Conservation (phyloP, 371 early-diverging fungal genomes). For the Mucor piriformis region DNA sequence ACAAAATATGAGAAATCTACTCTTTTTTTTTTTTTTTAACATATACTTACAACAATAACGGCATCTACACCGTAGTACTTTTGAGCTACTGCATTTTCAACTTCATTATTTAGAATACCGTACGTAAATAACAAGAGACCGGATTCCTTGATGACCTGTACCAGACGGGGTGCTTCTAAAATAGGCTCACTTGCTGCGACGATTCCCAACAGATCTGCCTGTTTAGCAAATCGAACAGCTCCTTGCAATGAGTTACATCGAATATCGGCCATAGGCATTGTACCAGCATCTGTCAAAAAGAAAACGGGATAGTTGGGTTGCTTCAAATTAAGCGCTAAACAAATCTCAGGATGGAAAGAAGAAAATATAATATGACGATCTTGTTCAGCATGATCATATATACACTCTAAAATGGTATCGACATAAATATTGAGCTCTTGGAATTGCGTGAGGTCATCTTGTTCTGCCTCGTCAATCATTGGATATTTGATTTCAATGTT, state of each 20-base stretch:
- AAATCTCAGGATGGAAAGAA: conserved; percentile 93
- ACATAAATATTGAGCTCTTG: conserved; percentile 89
- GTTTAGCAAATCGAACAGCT: conserved; percentile 85
- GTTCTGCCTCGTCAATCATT: conserved; percentile 85
- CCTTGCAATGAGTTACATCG: conserved; percentile 84
- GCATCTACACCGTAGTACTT: conserved; percentile 80
- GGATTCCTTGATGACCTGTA: conserved; percentile 70
- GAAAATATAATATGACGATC: conserved; percentile 90
- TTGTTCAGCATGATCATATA: conserved; percentile 67
- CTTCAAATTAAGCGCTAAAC: conserved; percentile 82
- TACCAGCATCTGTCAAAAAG: conserved; percentile 91
- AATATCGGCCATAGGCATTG: conserved; percentile 72
- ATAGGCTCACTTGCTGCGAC: conserved; percentile 83
- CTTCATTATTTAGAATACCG: conserved; percentile 82
- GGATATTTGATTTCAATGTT: conserved; percentile 99
- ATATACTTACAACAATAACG: conserved; percentile 68
- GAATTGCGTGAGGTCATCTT: conserved; percentile 57
- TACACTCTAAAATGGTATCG: conserved; percentile 81
- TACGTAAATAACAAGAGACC: conserved; percentile 86
- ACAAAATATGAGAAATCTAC: not conserved
- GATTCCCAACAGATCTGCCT: conserved; percentile 78
- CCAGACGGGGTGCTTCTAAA: conserved; percentile 77
- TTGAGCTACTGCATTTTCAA: conserved; percentile 74
- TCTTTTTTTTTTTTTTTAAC: not conserved
- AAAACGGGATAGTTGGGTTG: conserved; percentile 86